Evolutionary conservation across 2,329 filamentous ascomycete genomes (phyloP), one percentile per base, ranked within the genome.

Genomic region (Diaporthe destruens): DNA sequence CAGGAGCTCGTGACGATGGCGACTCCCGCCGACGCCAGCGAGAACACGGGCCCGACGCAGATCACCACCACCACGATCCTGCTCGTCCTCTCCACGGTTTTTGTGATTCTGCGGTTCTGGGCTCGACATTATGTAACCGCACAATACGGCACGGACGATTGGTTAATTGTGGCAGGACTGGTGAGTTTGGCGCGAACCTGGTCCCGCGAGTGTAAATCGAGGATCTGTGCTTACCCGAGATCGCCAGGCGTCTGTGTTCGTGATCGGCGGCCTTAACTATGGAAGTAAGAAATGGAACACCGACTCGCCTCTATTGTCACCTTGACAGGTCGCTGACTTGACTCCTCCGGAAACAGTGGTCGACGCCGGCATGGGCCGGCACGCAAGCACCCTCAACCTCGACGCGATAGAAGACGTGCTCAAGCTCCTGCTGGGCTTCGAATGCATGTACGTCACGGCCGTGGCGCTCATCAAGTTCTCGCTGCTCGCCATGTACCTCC

Each of bases 401-500:
- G 51, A 51, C 57, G 70, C 73, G 47, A 73, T 74, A 14, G 75
- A 75, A n/a, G 69, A 76, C 49, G 61, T 77, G 23, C 72, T 77
- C 49, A 74, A 32, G 29, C 77, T 73, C 39, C 73, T 76, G 66
- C 73, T 57, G 20, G 71, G 44, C 44, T 73, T 73, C 53, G 71
- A 73, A 51, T 73, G 71, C 54, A 49, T 73, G 54, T 76, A 76
- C 65, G 72, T 76, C 47, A 76, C 74, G 36, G 71, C 68, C 3
- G 72, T 76, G 47, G 69, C 77, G 11, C 57, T 77, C 12, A 69
- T 73, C 69, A 78, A 76, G 59, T 75, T 77, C 54, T 76, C 77
- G 12, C 74, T 79, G 25, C 74, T 79, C n/a, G 47, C 65, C 23
- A 76, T 79, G 74, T 79, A 79, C 72, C 69, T 75, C 34, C 77